phyloP scores from a whole-genome alignment of 176 grass and related monocot genomes.

The Oryza glaberrima region DNA sequence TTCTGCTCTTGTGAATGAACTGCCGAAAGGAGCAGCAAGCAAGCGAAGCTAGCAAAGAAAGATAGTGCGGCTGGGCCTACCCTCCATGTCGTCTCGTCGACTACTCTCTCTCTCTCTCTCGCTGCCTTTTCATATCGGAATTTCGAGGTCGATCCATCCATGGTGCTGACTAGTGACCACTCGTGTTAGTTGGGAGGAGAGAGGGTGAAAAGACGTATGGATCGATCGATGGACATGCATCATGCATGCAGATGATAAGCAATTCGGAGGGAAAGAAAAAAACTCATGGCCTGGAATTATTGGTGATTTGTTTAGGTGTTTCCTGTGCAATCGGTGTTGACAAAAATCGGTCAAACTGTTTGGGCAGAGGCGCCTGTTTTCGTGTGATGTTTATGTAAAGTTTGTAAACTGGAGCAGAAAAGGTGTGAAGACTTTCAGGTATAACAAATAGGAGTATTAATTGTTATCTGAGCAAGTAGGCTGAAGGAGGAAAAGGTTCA shows the following conservation, averaged over 20 bases:
- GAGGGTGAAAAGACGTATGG: slow-evolving; percentile 24
- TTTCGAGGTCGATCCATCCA: slow-evolving; percentile 38
- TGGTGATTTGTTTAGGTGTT: background rate
- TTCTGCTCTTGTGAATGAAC: slow-evolving; percentile 20
- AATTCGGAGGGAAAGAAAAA: background rate
- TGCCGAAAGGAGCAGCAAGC: slow-evolving; percentile 32
- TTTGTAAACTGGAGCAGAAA: background rate
- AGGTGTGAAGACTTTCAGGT: background rate
- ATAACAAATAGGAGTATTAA: background rate
- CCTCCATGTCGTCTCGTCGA: background rate
- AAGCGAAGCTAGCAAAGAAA: background rate
- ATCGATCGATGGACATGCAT: background rate
- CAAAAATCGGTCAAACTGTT: background rate
- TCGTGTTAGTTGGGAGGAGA: slow-evolving; percentile 1
- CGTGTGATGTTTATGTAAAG: background rate
- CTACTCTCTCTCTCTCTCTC: background rate
- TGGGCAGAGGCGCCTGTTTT: background rate
- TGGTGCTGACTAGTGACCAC: background rate
- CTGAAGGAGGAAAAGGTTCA: background rate
- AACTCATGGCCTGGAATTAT: background rate
- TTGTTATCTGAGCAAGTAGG: background rate
- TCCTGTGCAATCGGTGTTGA: background rate
- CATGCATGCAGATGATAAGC: slow-evolving; percentile 5
- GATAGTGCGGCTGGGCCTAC: slow-evolving; percentile 51
- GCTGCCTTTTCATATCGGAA: slow-evolving; percentile 41